These are phyloP conservation scores for Lecanicillium sp. DNA, from an alignment of 2,329 filamentous ascomycete species.

Conservation along the genomic window DNA sequence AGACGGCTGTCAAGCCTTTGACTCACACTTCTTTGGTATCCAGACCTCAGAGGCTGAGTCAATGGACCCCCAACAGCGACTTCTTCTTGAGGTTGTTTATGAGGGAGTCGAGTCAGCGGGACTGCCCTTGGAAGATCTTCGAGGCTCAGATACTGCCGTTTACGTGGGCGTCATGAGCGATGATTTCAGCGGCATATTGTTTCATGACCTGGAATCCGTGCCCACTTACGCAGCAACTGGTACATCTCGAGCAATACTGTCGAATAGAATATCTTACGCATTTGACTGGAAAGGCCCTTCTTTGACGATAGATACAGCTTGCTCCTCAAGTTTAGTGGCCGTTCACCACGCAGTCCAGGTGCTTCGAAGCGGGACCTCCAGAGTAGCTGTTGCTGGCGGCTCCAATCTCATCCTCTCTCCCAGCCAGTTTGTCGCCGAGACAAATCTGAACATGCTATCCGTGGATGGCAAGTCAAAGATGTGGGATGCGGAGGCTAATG, in stretches of 20 bases:
- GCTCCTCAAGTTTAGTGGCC: slow-evolving; percentile 26
- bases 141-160: background rate
- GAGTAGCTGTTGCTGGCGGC: slow-evolving; percentile 16
- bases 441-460: slow-evolving; percentile 26
- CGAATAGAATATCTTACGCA: slow-evolving; percentile 32
- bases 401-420: slow-evolving; percentile 16
- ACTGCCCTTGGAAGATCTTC: background rate
- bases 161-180: slow-evolving; percentile 6
- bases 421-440: slow-evolving; percentile 6
- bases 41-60: slow-evolving; percentile 12
- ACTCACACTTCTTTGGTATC: slow-evolving; percentile 14
- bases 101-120: slow-evolving; percentile 16
- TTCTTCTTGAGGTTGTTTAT: slow-evolving; percentile 26
- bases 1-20: slow-evolving; percentile 13
- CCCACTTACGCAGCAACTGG: slow-evolving; percentile 12
- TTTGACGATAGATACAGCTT: slow-evolving; percentile 29
- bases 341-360: slow-evolving; percentile 19
- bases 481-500: slow-evolving; percentile 35
- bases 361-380: slow-evolving; percentile 21
- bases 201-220: no score
- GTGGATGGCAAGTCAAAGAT: slow-evolving; percentile 23
- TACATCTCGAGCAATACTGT: slow-evolving; percentile 17
- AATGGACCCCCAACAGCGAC: slow-evolving; percentile 24
- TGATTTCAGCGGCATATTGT: no score
- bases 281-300: slow-evolving; percentile 24